A percentile compares a stretch with the other conserved stretches of the same genome.
phyloP scores from a whole-genome alignment of 2,329 filamentous ascomycete species.

The Alternaria rosae region DNA sequence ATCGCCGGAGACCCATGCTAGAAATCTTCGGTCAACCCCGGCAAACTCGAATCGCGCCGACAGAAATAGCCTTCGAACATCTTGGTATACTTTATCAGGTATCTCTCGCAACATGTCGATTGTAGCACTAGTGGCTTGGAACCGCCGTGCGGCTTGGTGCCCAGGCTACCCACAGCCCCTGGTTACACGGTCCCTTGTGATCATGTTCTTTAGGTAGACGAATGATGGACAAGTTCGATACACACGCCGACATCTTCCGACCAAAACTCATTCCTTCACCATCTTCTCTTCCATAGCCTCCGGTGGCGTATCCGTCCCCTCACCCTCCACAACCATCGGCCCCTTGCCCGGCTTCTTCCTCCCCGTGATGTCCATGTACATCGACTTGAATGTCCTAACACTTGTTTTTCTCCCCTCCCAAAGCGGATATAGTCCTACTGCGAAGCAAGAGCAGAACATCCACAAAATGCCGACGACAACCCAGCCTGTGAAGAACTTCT shows the following conservation, averaged over 20 bases:
- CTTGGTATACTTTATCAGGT: conserved; percentile 29
- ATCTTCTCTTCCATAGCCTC: conserved; percentile 32
- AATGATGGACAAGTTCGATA: background rate
- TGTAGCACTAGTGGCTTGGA: conserved; percentile 33
- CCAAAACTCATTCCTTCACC: conserved; percentile 13
- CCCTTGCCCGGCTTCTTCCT: conserved; percentile 21
- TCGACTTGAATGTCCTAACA: conserved; percentile 65
- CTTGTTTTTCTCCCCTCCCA: conserved; percentile 79
- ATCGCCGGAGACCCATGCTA: background rate
- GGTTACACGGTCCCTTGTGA: background rate
- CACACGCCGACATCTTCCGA: too few species aligned
- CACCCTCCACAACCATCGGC: conserved; percentile 22
- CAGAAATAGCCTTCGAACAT: conserved; percentile 3
- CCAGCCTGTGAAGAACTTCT: conserved; percentile 85
- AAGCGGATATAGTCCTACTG: conserved; percentile 81
- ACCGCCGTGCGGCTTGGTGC: conserved; percentile 1
- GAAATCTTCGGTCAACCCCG: conserved; percentile 5
- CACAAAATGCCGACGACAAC: conserved; percentile 72
- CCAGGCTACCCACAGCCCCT: background rate
- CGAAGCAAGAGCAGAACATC: conserved; percentile 75
- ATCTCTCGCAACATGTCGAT: conserved; percentile 21
- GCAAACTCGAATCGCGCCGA: background rate
- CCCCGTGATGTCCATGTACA: conserved; percentile 66
- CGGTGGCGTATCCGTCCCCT: conserved; percentile 26
- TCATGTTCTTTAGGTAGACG: background rate